A percentile compares a stretch with the other conserved stretches of the same genome.
These are phyloP conservation scores for Ulota crispa DNA, from an alignment of 225 moss, liverwort and hornwort genomes.

Conservation along the genomic window DNA sequence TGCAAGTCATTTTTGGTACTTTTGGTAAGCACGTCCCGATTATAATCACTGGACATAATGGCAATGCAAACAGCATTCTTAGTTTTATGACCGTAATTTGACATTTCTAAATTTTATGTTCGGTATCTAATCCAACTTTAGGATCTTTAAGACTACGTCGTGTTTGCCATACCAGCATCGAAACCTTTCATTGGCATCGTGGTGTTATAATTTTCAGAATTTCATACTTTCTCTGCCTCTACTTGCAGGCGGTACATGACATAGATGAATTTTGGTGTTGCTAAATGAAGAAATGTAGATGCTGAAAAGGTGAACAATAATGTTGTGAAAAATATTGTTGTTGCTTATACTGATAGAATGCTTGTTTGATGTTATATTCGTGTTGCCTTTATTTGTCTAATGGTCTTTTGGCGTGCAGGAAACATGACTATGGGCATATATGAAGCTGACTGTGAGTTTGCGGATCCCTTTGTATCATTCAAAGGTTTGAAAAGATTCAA, in stretches of 20 bases:
- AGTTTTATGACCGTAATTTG: not conserved
- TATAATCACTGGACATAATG: not conserved
- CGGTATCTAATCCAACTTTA: not conserved
- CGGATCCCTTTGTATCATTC: conserved; percentile 97
- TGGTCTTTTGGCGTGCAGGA: conserved; percentile 48
- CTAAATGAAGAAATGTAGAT: not conserved
- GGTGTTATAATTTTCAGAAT: not conserved
- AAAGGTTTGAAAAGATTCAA: conserved; percentile 95
- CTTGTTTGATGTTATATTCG: not conserved
- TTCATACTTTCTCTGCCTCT: not conserved
- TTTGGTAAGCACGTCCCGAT: not conserved
- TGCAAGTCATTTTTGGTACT: not conserved
- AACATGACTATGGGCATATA: conserved; percentile 88
- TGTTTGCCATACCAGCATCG: not conserved
- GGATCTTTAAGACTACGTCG: not conserved
- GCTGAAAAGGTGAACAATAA: conserved; percentile 12
- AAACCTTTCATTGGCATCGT: not conserved
- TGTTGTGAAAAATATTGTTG: not conserved
- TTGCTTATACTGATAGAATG: conserved; percentile 6
- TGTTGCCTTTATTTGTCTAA: not conserved
- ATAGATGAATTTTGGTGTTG: not conserved
- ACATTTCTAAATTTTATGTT: not conserved
- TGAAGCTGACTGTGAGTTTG: conserved; percentile 92
- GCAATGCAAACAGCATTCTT: not conserved
- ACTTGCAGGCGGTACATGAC: not conserved